Conservation (phyloP, 768 basidiomycete genomes). For the Hebeloma cylindrosporum region DNA sequence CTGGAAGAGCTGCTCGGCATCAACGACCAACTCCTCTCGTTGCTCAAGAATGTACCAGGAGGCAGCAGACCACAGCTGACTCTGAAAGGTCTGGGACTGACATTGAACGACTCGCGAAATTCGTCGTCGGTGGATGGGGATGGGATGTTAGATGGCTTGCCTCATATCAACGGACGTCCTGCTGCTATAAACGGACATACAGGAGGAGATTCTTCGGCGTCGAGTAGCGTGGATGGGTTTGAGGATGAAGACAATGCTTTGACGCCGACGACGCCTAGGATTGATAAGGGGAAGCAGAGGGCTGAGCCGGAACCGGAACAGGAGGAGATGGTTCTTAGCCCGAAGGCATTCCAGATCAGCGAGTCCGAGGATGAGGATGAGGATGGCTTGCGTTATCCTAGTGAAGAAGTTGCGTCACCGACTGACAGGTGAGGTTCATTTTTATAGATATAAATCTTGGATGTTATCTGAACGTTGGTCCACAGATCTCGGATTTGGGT, state of each 20-base stretch:
- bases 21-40: constrained; percentile 66
- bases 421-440: constrained; percentile 48
- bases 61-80: constrained; percentile 39
- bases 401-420: constrained; percentile 35
- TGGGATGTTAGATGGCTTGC: constrained; percentile 24
- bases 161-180: constrained; percentile 27
- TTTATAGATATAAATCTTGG: background rate
- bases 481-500: constrained; percentile 76
- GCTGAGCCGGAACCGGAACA: constrained; percentile 69
- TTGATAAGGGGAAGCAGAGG: constrained; percentile 79
- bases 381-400: constrained; percentile 31
- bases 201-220: constrained; percentile 11
- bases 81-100: constrained; percentile 46
- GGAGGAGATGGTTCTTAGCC: constrained; percentile 70
- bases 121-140: constrained; percentile 18
- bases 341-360: constrained; percentile 47
- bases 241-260: constrained; percentile 32
- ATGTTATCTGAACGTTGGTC: constrained; percentile 3
- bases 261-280: constrained; percentile 54
- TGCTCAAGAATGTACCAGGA: constrained; percentile 51
- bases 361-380: constrained; percentile 56
- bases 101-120: constrained; percentile 27
- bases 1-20: constrained; percentile 68
- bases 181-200: constrained; percentile 8
- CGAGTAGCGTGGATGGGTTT: constrained; percentile 17